Percentiles rank a stretch among this genome's conserved stretches.
Evolutionary conservation across 2,329 filamentous ascomycete genomes (phyloP).

Genomic region (Talaromyces rugulosus): DNA sequence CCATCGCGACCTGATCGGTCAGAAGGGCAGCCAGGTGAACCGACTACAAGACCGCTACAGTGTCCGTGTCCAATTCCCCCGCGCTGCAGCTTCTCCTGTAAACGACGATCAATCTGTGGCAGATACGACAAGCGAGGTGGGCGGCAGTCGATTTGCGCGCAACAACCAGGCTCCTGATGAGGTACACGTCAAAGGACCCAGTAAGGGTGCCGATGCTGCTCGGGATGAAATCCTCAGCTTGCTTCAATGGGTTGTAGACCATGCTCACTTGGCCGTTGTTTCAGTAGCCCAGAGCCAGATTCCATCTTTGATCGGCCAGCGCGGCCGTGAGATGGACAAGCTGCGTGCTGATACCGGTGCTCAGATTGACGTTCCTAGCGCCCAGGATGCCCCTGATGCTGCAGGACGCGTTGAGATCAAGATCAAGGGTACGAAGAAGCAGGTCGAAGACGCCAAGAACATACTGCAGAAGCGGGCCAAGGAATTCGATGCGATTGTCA

Average conservation of each 20-base stretch:
- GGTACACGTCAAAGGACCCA: slow-evolving; percentile 85
- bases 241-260: slow-evolving; percentile 84
- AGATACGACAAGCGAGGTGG: slow-evolving; percentile 65
- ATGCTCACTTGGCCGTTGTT: slow-evolving; percentile 73
- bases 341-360: slow-evolving; percentile 79
- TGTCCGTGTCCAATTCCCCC: slow-evolving; percentile 94
- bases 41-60: slow-evolving; percentile 88
- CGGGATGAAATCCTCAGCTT: slow-evolving; percentile 87
- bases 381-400: slow-evolving; percentile 63
- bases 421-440: slow-evolving; percentile 86
- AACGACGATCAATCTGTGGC: slow-evolving; percentile 67
- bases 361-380: slow-evolving; percentile 85
- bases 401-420: slow-evolving; percentile 75
- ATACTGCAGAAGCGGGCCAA: slow-evolving; percentile 80
- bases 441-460: slow-evolving; percentile 89
- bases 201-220: slow-evolving; percentile 86
- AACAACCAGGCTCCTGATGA: slow-evolving; percentile 79
- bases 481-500: slow-evolving; percentile 85
- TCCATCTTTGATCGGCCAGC: slow-evolving; percentile 87
- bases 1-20: slow-evolving; percentile 89
- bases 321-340: slow-evolving; percentile 85
- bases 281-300: slow-evolving; percentile 87
- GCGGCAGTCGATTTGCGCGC: slow-evolving; percentile 56
- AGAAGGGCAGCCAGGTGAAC: slow-evolving; percentile 82
- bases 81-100: slow-evolving; percentile 43